These are phyloP conservation scores for Eucalyptus erythrocorys DNA, from an alignment of 345 rosid species.

Conservation along the genomic window DNA sequence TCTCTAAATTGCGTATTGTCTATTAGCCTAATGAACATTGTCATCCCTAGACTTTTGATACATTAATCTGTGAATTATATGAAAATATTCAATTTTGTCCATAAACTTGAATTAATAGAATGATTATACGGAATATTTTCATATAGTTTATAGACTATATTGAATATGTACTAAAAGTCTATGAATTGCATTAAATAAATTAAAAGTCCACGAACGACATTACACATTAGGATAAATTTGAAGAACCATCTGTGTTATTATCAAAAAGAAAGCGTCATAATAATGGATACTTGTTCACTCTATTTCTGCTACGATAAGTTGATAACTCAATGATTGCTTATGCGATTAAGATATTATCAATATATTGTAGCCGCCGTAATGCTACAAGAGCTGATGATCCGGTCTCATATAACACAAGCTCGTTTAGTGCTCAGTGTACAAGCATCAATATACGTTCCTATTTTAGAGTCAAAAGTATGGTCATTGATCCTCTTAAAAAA, in stretches of 20 bases:
- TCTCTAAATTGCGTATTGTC: rapidly evolving
- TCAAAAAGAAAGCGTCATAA: background rate
- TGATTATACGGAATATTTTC: too few species aligned
- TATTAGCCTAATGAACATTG: too few species aligned
- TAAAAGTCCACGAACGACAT: rapidly evolving
- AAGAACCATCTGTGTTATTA: background rate
- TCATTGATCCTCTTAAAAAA: background rate
- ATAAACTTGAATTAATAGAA: too few species aligned
- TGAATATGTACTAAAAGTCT: too few species aligned
- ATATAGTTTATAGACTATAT: too few species aligned
- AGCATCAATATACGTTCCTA: background rate
- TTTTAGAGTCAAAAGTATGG: background rate
- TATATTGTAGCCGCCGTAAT: rapidly evolving
- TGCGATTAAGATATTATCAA: rapidly evolving
- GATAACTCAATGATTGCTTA: background rate
- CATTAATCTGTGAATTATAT: rapidly evolving
- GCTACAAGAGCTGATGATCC: background rate
- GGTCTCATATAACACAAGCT: background rate
- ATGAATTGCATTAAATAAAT: rapidly evolving
- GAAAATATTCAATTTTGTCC: rapidly evolving
- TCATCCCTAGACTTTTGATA: too few species aligned
- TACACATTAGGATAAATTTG: rapidly evolving
- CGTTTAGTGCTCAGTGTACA: rapidly evolving
- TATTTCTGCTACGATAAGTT: rapidly evolving
- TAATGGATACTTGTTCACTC: background rate